A percentile compares a stretch with the other conserved stretches of the same genome.
These are phyloP conservation scores for Copromyces sp. DNA, from an alignment of 495 filamentous ascomycete species.

Conservation along the genomic window DNA sequence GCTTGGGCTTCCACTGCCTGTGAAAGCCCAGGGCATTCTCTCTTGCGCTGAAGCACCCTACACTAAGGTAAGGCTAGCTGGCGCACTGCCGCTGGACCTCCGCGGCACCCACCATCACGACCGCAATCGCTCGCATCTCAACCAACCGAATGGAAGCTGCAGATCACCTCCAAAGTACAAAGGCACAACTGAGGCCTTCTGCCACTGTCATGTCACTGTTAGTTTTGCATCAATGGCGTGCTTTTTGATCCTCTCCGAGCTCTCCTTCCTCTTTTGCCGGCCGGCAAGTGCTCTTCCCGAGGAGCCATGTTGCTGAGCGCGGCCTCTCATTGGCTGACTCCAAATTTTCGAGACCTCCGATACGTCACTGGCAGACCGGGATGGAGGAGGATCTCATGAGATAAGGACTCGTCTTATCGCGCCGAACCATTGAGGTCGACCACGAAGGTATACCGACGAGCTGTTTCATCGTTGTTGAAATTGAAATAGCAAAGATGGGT, in stretches of 20 bases:
- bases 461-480: not conserved
- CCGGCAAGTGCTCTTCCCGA: not conserved
- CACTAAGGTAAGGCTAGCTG: too few species aligned
- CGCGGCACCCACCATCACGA: not conserved
- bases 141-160: not conserved
- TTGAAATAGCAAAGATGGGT: not conserved
- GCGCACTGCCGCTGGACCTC: not conserved
- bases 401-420: conserved; percentile 11
- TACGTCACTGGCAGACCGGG: conserved; percentile 13
- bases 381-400: conserved; percentile 12
- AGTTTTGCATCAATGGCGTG: not conserved
- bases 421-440: not conserved
- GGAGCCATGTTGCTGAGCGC: not conserved
- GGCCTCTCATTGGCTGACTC: not conserved
- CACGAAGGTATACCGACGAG: not conserved
- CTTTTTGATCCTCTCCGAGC: not conserved
- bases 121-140: not conserved
- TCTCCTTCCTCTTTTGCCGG: not conserved
- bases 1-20: not conserved
- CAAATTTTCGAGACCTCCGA: conserved; percentile 14
- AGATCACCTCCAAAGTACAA: not conserved
- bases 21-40: not conserved
- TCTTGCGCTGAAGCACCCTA: not conserved
- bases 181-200: not conserved
- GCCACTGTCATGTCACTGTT: not conserved